A percentile compares a stretch with the other conserved stretches of the same genome.
phyloP scores from a whole-genome alignment of 306 rosid genomes.

The Rosa multiflora region DNA sequence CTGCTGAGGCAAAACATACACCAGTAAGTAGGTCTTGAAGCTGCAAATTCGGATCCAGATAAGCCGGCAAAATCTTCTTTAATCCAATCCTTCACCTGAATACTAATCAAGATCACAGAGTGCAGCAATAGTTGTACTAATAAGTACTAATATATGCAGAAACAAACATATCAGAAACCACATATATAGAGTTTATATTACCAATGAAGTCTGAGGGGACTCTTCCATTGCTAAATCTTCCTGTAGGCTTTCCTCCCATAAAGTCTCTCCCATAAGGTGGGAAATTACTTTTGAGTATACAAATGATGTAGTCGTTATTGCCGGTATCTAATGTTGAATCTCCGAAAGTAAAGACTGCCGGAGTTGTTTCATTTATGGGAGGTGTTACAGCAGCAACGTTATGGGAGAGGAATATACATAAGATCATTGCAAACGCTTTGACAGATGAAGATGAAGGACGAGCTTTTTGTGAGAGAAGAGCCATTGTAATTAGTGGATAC shows the following conservation, averaged over 20 bases:
- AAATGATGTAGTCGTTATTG: conserved; percentile 54
- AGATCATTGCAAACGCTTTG: conserved; percentile 16
- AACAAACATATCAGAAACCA: not conserved
- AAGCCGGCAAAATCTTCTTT: conserved; percentile 58
- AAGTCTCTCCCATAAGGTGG: conserved; percentile 69
- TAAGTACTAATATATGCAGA: not conserved
- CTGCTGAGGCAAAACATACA: conserved; percentile 78
- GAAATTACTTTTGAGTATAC: conserved; percentile 52
- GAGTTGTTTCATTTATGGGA: conserved; percentile 40
- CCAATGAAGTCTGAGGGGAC: conserved; percentile 60
- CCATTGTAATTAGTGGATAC: not conserved
- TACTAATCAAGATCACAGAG: not conserved
- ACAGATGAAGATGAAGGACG: not conserved
- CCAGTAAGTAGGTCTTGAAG: conserved; percentile 62
- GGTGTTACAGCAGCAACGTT: conserved; percentile 13
- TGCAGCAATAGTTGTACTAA: not conserved
- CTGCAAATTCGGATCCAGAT: conserved; percentile 53
- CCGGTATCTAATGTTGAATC: conserved; percentile 75
- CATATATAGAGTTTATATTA: not conserved
- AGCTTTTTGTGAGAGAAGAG: conserved; percentile 5
- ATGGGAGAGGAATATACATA: conserved; percentile 4
- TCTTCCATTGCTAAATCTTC: conserved; percentile 42
- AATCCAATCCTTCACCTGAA: conserved; percentile 59
- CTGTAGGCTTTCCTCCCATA: not conserved
- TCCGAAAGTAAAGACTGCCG: conserved; percentile 66